These are phyloP conservation scores for Datisca glomerata DNA, from an alignment of 306 rosid species.

Conservation along the genomic window DNA sequence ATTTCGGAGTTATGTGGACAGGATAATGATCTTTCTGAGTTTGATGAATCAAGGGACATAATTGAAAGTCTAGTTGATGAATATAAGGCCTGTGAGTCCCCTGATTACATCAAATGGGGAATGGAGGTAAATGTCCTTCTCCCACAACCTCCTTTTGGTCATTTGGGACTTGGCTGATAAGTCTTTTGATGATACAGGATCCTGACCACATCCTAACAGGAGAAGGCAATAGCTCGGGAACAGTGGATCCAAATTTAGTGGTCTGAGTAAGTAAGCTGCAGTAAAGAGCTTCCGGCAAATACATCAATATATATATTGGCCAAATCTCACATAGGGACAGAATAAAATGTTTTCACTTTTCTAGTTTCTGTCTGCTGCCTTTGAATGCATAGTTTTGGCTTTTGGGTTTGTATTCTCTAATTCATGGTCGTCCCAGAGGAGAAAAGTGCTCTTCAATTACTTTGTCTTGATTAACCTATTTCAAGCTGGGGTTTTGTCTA, in stretches of 20 bases:
- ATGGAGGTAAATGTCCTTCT: conserved; percentile 68
- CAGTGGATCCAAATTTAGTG: conserved; percentile 55
- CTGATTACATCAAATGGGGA: conserved; percentile 99
- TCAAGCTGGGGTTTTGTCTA: too few species aligned
- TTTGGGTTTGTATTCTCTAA: too few species aligned
- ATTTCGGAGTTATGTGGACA: conserved; percentile 27
- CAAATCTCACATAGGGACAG: too few species aligned
- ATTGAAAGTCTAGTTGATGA: conserved; percentile 95
- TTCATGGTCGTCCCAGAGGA: too few species aligned
- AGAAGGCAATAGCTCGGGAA: conserved; percentile 75
- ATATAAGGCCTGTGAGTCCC: conserved; percentile 97
- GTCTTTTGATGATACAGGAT: conserved; percentile 41
- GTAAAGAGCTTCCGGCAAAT: too few species aligned
- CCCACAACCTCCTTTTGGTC: conserved; percentile 10
- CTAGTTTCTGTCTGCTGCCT: too few species aligned
- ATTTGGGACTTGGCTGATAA: conserved; percentile 7
- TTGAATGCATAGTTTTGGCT: too few species aligned
- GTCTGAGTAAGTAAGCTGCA: conserved; percentile 27
- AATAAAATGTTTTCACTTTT: too few species aligned
- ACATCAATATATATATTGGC: too few species aligned
- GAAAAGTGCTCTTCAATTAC: too few species aligned
- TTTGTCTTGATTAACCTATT: too few species aligned
- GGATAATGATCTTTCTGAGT: conserved; percentile 99
- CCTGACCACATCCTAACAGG: conserved; percentile 64
- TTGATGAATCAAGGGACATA: conserved; percentile 95